Percentiles rank a stretch among this genome's conserved stretches.
Evolutionary conservation across 768 basidiomycete genomes (phyloP).

Genomic region (Leccinum variicolor): DNA sequence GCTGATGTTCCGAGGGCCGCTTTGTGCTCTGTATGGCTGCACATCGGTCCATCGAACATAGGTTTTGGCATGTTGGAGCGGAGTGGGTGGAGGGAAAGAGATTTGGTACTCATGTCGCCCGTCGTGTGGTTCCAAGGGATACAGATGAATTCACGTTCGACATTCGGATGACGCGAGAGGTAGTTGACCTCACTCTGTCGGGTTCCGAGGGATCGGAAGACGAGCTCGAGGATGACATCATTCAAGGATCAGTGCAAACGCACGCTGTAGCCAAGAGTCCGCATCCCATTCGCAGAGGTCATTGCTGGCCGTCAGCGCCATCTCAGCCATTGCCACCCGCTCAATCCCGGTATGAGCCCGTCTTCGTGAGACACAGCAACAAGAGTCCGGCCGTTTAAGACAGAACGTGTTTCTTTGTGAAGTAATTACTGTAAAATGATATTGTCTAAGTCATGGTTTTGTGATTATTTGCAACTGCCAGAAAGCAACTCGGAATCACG

Average conservation of each 20-base stretch:
- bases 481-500: no score
- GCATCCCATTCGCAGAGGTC: conserved; percentile 45
- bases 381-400: no score
- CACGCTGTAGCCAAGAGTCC: conserved; percentile 11
- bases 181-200: conserved; percentile 62
- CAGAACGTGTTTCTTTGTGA: no score
- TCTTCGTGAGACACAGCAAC: no score
- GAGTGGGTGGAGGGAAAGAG: conserved; percentile 78
- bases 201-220: conserved; percentile 32
- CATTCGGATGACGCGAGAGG: conserved; percentile 23
- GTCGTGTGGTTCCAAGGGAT: not conserved
- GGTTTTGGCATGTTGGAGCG: conserved; percentile 74
- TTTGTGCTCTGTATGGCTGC: conserved; percentile 66
- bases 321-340: no score
- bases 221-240: conserved; percentile 8
- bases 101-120: conserved; percentile 50
- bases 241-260: not conserved
- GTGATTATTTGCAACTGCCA: no score
- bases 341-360: no score
- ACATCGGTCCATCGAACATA: conserved; percentile 71
- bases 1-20: conserved; percentile 36
- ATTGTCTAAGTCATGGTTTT: no score
- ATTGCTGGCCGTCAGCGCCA: conserved; percentile 30
- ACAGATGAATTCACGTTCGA: not conserved
- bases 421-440: no score